Evolutionary conservation across 139 green algal genomes (phyloP).

Genomic region (Chlamydomonas incerta): DNA sequence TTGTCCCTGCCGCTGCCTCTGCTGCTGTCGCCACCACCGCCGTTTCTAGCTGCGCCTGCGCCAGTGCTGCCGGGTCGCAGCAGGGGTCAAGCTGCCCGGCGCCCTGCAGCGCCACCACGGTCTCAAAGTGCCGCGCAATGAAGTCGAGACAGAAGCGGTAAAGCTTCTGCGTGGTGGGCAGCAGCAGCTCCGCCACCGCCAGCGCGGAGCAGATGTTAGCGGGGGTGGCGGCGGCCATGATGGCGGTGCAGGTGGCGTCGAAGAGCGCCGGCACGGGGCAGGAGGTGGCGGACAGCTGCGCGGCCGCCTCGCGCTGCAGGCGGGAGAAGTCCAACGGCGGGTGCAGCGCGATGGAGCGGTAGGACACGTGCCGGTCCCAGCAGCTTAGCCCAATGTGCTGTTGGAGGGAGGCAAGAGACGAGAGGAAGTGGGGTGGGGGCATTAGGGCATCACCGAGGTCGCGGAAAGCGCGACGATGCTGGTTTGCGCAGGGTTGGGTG

Average conservation of each 20-base stretch:
- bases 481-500: too few species aligned
- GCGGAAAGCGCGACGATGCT: too few species aligned
- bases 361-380: slow-evolving; percentile 91
- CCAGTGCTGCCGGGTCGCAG: not conserved
- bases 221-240: slow-evolving; percentile 19
- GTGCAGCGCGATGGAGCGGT: slow-evolving; percentile 60
- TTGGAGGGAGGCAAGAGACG: not conserved
- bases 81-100: too few species aligned
- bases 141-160: slow-evolving; percentile 59
- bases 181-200: slow-evolving; percentile 55
- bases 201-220: slow-evolving; percentile 25
- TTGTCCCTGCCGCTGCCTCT: not conserved
- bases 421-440: not conserved
- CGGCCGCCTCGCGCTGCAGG: not conserved
- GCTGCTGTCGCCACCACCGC: not conserved
- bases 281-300: not conserved
- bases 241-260: not conserved
- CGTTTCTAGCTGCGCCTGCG: not conserved
- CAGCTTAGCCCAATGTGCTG: slow-evolving; percentile 80
- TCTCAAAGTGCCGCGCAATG: slow-evolving; percentile 52
- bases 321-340: slow-evolving; percentile 16
- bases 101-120: slow-evolving; percentile 15
- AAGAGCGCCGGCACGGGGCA: slow-evolving; percentile 20
- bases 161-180: slow-evolving; percentile 55
- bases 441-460: too few species aligned